Evolutionary conservation across 495 filamentous ascomycete genomes (phyloP), one percentile per base, ranked within the genome.

Genomic region (Neurospora sp.): DNA sequence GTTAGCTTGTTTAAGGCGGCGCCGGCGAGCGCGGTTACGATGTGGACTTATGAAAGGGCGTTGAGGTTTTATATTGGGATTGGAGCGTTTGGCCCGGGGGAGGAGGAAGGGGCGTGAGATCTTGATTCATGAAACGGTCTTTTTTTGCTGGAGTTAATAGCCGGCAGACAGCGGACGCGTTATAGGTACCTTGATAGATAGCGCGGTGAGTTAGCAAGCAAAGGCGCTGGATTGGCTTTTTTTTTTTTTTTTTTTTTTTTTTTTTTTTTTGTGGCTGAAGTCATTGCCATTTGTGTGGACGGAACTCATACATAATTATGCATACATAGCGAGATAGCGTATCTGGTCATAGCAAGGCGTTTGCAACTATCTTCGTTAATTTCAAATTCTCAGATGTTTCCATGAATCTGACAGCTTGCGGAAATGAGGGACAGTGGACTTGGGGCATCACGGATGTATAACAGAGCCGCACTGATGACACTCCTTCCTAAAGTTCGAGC

Each of bases 31-130:
- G 96, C 96, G 2, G 89, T 97, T 22, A 99, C 96, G 0, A 96
- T 99, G 92, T 99, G 96, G 96, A 98, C 95, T 2, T 98, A 98
- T 82, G 96, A 98, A 82, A 82, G 88, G 75, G 87, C 86, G 7
- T 80, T 96, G 80, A 85, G 80, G 72, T 76, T 90, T 7, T 81
- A 93, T 53, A 85, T 86, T 41, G 82, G 86, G 48, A 78, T 83
- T 71, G 76, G 73, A 0, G 73, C 2, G 20, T 22, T 7, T 10
- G 5, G 11, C 0, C 5, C 22, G 2, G 22, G 12, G 48, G 22
- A 7, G 48, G 5, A 31, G 48, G 0, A 31, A 12, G 48, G 48
- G 22, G 4, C 11, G 12, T 42, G 40, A 42, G 10, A 11, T 39
- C 9, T 39, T 39, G 39, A 39, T 11, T 39, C 39, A 39, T 39